Percentiles rank a stretch among this genome's conserved stretches.
Conservation (phyloP, 768 basidiomycete species). For the Filobasidium floriforme region DNA sequence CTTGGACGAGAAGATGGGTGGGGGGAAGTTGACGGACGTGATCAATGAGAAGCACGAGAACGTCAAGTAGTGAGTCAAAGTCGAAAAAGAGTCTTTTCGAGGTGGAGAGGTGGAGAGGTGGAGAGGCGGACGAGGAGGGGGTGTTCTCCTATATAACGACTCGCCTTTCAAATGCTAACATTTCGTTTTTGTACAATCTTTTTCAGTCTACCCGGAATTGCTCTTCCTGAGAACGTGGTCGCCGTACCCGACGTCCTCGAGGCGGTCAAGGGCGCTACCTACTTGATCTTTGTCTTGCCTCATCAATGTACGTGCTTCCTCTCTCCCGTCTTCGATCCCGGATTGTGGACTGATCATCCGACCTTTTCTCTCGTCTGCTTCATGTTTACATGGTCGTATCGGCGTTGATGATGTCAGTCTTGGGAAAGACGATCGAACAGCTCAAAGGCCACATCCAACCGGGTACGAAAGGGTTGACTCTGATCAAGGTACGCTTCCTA, state of each 20-base stretch:
- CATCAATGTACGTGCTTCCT: conserved; percentile 46
- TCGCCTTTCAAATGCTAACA: no score
- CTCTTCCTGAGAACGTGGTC: conserved; percentile 46
- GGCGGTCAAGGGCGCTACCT: conserved; percentile 48
- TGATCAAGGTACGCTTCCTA: conserved; percentile 47
- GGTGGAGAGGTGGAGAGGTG: no score
- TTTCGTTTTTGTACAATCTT: no score
- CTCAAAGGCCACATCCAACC: conserved; percentile 46
- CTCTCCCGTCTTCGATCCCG: background rate
- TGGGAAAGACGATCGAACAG: conserved; percentile 44
- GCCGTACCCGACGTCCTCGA: conserved; percentile 48
- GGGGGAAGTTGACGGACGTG: conserved; percentile 45
- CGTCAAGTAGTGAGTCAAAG: conserved; percentile 32
- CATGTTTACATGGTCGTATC: background rate
- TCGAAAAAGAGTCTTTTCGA: no score
- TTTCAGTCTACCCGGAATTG: conserved; percentile 45
- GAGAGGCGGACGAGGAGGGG: no score
- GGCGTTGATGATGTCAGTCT: conserved; percentile 35
- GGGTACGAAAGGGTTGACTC: conserved; percentile 46
- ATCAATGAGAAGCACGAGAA: conserved; percentile 50
- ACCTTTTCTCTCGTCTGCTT: background rate
- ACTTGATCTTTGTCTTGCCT: conserved; percentile 50
- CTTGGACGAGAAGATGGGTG: conserved; percentile 28
- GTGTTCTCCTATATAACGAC: no score
- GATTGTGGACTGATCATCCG: background rate